Base-by-base conservation (phyloP, 225 moss, liverwort and hornwort species). In the Marchantia paleacea region DNA sequence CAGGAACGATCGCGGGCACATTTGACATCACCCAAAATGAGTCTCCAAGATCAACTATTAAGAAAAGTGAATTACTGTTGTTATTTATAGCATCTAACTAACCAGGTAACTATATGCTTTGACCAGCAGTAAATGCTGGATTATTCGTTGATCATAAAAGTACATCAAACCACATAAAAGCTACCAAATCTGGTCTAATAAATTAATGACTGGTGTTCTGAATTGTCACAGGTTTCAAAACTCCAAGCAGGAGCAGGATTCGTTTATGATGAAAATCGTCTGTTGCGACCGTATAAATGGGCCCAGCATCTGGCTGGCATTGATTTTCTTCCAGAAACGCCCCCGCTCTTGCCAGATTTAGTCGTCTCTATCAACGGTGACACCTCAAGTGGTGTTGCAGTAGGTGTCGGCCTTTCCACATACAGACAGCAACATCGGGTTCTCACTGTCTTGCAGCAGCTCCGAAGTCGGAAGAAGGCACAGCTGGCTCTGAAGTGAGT, bases 401-500 rank as follows among this genome's bases (percentile, higher is more conserved):
- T 90, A 55, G 78, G 83, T 62, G 83, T 73, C 52, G 85, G 88
- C 20, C 74, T 86, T n/a, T 79, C 87, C 13, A 61, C 79, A n/a
- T 87, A 91, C 81, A 84, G 94, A 71, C 92, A 92, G 84, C 95
- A 99, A 72, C 90, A 91, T 66, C 92, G 92, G 72, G 90, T 99
- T 79, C 90, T 86, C 77, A 92, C 84, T 81, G 87, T 99, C 73
- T 75, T 99, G 57, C 99, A 95, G 82, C 91, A 91, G 77, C 91
- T 99, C 83, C 94, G 93, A 77, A 81, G 84, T 63, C 88, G 94
- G 82, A 90, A 90, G 77, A 99, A 92, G 86, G 87, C 90, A 47
- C 95, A 93, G 84, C 88, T 92, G 86, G 87, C 85, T 80, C 86
- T 99, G 83, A 94, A 94, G 94, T 99, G 91, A 92, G 92, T 90